Evolutionary conservation across 139 green algal species (phyloP).

Genomic region (Volvox africanus): DNA sequence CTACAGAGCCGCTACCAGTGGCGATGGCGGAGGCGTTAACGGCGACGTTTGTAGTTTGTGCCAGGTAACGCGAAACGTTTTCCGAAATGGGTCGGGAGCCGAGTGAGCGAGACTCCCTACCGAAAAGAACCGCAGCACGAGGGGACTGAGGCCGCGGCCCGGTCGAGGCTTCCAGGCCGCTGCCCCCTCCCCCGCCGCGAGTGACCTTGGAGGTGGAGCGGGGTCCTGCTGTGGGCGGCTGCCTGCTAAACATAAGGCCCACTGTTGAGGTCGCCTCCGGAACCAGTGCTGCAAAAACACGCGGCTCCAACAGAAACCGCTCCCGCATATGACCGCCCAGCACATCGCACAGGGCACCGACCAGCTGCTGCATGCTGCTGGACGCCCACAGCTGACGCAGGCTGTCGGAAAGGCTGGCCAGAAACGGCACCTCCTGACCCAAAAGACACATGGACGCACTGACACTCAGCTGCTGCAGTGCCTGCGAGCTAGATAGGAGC

Average conservation of each 20-base stretch:
- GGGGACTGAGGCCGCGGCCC: neutral
- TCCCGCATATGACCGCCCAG: neutral
- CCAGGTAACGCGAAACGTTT: no score
- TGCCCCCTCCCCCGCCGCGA: neutral
- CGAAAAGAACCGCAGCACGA: neutral
- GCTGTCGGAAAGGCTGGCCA: neutral
- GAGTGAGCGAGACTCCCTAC: no score
- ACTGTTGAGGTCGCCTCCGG: neutral
- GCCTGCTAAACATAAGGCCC: slow-evolving; percentile 13
- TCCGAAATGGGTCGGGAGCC: no score
- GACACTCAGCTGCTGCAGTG: neutral
- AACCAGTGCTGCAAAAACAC: slow-evolving; percentile 14
- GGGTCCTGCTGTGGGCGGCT: neutral
- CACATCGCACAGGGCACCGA: neutral
- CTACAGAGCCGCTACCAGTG: neutral
- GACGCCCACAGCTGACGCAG: neutral
- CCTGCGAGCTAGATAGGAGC: neutral
- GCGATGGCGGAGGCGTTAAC: neutral
- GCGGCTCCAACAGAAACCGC: slow-evolving; percentile 8
- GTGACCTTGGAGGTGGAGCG: neutral
- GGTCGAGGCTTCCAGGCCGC: neutral
- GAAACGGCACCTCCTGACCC: neutral
- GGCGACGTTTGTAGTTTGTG: neutral
- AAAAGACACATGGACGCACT: neutral
- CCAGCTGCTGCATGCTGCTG: slow-evolving; percentile 17